Evolutionary conservation across 2,329 filamentous ascomycete genomes (phyloP).

Genomic region (Pseudocercospora pini-densiflorae): DNA sequence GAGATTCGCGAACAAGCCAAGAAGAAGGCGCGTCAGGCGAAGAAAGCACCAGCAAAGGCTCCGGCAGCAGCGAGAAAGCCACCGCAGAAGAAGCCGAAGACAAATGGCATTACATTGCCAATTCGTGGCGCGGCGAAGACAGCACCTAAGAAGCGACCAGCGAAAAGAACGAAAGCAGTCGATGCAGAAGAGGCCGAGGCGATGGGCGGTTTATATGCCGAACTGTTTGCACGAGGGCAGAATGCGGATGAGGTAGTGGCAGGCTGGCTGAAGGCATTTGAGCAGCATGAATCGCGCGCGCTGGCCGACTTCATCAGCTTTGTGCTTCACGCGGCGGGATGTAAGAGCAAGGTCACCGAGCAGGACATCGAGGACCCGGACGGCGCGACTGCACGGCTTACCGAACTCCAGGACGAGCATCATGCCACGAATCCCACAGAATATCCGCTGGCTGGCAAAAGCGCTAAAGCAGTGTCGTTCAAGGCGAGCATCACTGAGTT

Average conservation of each 20-base stretch:
- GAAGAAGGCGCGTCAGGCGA: conserved; percentile 25
- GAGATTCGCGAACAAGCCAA: conserved; percentile 48
- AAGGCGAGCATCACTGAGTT: conserved; percentile 78
- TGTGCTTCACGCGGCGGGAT: conserved; percentile 72
- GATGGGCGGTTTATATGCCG: conserved; percentile 62
- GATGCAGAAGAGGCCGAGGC: conserved; percentile 58
- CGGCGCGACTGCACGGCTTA: conserved; percentile 76
- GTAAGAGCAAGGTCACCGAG: conserved; percentile 74
- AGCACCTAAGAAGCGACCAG: conserved; percentile 46
- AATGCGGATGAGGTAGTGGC: conserved; percentile 61
- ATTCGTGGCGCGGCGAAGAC: conserved; percentile 55
- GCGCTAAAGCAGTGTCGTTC: conserved; percentile 75
- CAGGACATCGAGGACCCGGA: conserved; percentile 91
- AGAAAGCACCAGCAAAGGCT: conserved; percentile 34
- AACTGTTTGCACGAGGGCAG: conserved; percentile 62
- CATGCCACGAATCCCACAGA: conserved; percentile 76
- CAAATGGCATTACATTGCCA: conserved; percentile 59
- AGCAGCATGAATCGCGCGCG: conserved; percentile 58
- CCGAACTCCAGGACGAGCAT: conserved; percentile 86
- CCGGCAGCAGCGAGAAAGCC: conserved; percentile 40
- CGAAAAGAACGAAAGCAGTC: conserved; percentile 56
- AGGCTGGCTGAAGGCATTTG: conserved; percentile 62
- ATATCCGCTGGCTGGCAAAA: conserved; percentile 86
- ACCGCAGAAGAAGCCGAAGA: conserved; percentile 59
- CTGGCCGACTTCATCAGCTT: conserved; percentile 66